Evolutionary conservation across 2,329 filamentous ascomycete species (phyloP), one percentile per base, ranked within the genome.

Genomic region (Claviceps purpurea): DNA sequence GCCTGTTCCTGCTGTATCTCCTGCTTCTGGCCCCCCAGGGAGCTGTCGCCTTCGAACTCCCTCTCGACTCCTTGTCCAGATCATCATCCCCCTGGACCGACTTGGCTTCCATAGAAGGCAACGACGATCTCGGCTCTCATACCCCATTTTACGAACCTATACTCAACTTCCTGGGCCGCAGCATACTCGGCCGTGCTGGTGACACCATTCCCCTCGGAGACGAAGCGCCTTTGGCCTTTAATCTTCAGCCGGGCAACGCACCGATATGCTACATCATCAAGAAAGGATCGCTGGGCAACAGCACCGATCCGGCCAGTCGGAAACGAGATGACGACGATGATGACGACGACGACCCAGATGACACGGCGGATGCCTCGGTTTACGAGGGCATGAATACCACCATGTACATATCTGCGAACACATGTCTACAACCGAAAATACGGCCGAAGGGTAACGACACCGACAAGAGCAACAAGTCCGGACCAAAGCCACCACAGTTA

Each of bases 341-440:
- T 10, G 41, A 39, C 13, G 43, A 47, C 5, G 22, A 38, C 6
- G 39, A 41, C 3, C 38, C 37, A 8, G 26, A 37, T 18, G 16
- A 18, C 2, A 24, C 14, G 16, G n/a, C n/a, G 16, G 18, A 42
- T 14, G 10, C 24, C n/a, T n/a, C 2, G 7, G 18, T 2, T 14
- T 13, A n/a, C 18, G 43, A 5, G 7, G 26, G 43, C n/a, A 50
- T 42, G 39, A 24, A 52, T 10, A 61, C 68, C 43, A 78, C 69
- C 1, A 72, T 97, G 3, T 96, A 85, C 65, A 76, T 98, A 51
- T 89, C 89, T 2, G 81, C 89, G 44, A 97, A 89, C 58, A 90
- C 87, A 1, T 98, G 93, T 66, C 68, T 79, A 26, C 89, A 94
- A 60, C 93, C 91, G 13, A 64, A 43, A 22, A 20, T 48, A 30